Percentiles rank a stretch among this genome's conserved stretches.
Evolutionary conservation across 1,284 basidiomycete species (phyloP).

Genomic region (Takashimella tepidaria): DNA sequence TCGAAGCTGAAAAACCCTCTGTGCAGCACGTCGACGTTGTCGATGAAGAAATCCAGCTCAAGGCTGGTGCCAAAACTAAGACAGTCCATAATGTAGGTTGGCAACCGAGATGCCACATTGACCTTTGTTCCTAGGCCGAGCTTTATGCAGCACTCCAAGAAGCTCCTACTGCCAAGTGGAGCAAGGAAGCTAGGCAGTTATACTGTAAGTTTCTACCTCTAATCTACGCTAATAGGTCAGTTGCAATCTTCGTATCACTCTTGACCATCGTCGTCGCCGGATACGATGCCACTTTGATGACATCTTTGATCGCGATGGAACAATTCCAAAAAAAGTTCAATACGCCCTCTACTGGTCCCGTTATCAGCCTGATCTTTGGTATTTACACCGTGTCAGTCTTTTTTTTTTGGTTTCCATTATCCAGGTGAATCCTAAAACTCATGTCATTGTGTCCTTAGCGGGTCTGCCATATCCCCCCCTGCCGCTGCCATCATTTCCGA

Average conservation of each 20-base stretch:
- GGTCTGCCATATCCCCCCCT: conserved; percentile 11
- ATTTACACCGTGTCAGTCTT: conserved; percentile 32
- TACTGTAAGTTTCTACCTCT: neutral
- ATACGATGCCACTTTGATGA: conserved; percentile 25
- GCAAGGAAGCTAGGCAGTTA: neutral
- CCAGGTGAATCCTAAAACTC: too few species aligned
- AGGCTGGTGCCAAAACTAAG: neutral
- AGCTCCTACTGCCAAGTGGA: neutral
- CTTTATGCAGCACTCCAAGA: neutral
- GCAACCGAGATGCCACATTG: neutral
- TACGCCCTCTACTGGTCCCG: conserved; percentile 16
- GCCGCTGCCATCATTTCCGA: conserved; percentile 38
- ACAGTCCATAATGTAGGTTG: neutral
- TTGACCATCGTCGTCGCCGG: conserved; percentile 8
- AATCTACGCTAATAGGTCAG: neutral
- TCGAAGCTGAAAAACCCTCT: too few species aligned
- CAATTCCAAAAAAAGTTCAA: conserved; percentile 26
- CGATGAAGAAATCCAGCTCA: neutral
- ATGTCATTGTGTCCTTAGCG: conserved; percentile 1
- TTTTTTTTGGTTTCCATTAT: too few species aligned
- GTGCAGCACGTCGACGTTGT: neutral
- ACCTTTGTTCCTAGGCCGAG: neutral
- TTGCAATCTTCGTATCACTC: neutral
- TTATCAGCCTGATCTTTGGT: conserved; percentile 24
- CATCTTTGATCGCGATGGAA: conserved; percentile 19